Base-by-base conservation (phyloP, 2,329 filamentous ascomycete genomes). In the Daldinia sp. region DNA sequence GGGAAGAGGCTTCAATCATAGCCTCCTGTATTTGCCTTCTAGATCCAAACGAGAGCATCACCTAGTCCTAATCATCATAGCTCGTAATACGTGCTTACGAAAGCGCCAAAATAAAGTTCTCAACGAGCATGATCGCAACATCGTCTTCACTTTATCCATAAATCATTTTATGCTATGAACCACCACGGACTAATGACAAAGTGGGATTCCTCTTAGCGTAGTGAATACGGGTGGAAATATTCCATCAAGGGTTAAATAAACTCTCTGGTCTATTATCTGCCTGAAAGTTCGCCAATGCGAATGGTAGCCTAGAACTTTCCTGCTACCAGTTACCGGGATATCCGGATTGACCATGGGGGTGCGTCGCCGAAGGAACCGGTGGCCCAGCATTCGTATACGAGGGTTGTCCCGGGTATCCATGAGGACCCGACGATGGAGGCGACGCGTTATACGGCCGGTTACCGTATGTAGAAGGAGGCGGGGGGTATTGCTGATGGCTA, bases 271-370 rank as follows among this genome's bases (percentile, higher is more conserved):
- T 69, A 70, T 64, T 52, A 67, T 68, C 65, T 54, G 54, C 61
- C 61, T 55, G 27, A 61, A 61, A 58, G 10, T 25, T 58, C 41
- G 45, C 45, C 57, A 55, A 58, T 53, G 15, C 17, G 25, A 30
- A 55, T 35, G 19, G 30, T n/a, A 27, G 10, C 27, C 49, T 21
- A 17, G 11, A 50, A 19, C 49, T 52, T 13, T 29, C 49, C 32
- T 50, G 5, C 32, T 72, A 76, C 71, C 74, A 76, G 54, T 70
- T 72, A 11, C 72, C 71, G 8, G 74, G 74, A 56, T 78, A 79
- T 27, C 72, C 75, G 27, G 70, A 71, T 34, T 73, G 71, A 3
- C 61, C 68, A 39, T 75, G 72, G 29, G 73, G 68, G 51, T 73
- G 69, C 10, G 67, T 68, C 15, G 68, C 72, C 13, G 66, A 50